These are phyloP conservation scores for Hypoxylon trugodes DNA, from an alignment of 495 filamentous ascomycete species.

Conservation along the genomic window DNA sequence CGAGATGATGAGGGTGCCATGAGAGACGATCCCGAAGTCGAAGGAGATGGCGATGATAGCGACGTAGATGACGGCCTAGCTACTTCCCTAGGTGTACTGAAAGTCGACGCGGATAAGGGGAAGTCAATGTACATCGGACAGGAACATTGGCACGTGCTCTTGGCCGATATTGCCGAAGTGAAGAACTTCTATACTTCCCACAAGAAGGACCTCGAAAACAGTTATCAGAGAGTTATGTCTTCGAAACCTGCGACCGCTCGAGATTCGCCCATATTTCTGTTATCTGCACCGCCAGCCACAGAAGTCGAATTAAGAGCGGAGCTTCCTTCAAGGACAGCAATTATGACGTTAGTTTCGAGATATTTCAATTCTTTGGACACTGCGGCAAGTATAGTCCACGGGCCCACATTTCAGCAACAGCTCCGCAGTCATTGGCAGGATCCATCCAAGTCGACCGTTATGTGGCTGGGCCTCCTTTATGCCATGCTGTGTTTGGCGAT, in stretches of 20 bases:
- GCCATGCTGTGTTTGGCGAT: conserved; percentile 89
- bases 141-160: conserved; percentile 87
- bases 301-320: conserved; percentile 79
- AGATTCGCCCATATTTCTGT: conserved; percentile 74
- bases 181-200: conserved; percentile 80
- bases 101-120: conserved; percentile 78
- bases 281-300: conserved; percentile 73
- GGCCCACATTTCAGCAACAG: conserved; percentile 84
- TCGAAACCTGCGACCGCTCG: conserved; percentile 65
- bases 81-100: conserved; percentile 86
- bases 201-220: conserved; percentile 64
- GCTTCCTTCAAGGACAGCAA: conserved; percentile 80
- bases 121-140: conserved; percentile 89
- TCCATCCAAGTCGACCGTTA: conserved; percentile 77
- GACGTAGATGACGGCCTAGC: conserved; percentile 84
- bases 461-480: conserved; percentile 91
- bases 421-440: conserved; percentile 90
- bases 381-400: conserved; percentile 78
- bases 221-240: conserved; percentile 70
- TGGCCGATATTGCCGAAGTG: conserved; percentile 92
- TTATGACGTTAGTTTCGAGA: conserved; percentile 80
- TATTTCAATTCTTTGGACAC: conserved; percentile 69
- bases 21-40: conserved; percentile 61
- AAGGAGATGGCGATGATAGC: conserved; percentile 71
- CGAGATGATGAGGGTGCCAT: conserved; percentile 61